These are phyloP conservation scores for Ophiocordyceps unilateralis DNA, from an alignment of 2,329 filamentous ascomycete genomes.

Conservation along the genomic window DNA sequence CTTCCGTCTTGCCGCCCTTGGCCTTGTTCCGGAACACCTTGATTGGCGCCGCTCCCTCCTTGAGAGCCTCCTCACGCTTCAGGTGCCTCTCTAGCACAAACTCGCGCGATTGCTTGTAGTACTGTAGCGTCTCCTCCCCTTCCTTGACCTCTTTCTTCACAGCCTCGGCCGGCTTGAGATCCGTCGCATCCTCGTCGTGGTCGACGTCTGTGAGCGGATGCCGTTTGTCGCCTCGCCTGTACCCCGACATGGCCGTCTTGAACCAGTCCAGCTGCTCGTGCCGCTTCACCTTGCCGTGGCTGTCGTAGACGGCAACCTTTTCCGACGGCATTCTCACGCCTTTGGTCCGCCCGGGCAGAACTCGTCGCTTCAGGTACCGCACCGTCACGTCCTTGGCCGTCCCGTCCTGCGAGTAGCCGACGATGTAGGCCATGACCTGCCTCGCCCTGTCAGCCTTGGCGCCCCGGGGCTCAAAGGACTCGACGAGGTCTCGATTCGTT, in stretches of 20 bases:
- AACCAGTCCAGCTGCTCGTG: conserved; percentile 84
- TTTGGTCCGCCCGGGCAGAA: conserved; percentile 80
- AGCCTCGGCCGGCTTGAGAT: conserved; percentile 54
- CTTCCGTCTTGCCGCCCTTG: conserved; percentile 55
- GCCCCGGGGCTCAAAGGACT: conserved; percentile 68
- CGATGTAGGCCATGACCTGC: conserved; percentile 77
- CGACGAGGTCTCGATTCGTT: conserved; percentile 52
- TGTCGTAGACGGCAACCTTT: conserved; percentile 66
- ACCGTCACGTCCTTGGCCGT: conserved; percentile 92
- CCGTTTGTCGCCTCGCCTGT: conserved; percentile 31
- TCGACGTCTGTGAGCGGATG: conserved; percentile 52
- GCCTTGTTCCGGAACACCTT: conserved; percentile 58
- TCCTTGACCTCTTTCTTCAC: conserved; percentile 59
- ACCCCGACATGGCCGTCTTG: conserved; percentile 58
- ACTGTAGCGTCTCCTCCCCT: conserved; percentile 68
- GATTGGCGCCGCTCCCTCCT: conserved; percentile 48
- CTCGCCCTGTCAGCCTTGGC: conserved; percentile 69
- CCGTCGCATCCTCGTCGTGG: conserved; percentile 60
- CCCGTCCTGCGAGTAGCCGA: conserved; percentile 68
- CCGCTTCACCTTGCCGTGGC: conserved; percentile 56
- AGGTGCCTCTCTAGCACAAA: conserved; percentile 76
- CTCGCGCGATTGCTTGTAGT: conserved; percentile 72
- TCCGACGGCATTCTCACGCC: conserved; percentile 62
- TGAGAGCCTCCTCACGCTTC: conserved; percentile 78
- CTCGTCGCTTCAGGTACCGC: conserved; percentile 67